Evolutionary conservation across 2,329 filamentous ascomycete species (phyloP).

Genomic region (Neospermospora avenae): DNA sequence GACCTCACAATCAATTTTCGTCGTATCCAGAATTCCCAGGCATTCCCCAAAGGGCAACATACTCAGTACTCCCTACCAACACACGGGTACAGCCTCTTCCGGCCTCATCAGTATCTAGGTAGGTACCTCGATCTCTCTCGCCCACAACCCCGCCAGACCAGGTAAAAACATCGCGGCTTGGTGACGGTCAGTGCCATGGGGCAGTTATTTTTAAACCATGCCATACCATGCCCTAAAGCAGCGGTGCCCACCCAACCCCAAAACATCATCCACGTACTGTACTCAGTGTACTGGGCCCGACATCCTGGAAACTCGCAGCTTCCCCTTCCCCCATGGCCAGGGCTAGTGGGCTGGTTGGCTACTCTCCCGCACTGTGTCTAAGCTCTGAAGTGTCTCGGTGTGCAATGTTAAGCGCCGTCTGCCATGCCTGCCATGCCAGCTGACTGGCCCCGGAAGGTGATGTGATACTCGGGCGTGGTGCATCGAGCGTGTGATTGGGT

Average conservation of each 20-base stretch:
- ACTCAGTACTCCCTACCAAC: not conserved
- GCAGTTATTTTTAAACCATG: not conserved
- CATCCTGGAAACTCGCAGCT: conserved; percentile 4
- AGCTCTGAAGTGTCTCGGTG: not conserved
- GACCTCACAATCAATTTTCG: not conserved
- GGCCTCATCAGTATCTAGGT: too few relatives aligned
- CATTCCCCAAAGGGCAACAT: not conserved
- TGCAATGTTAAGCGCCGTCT: conserved; percentile 2
- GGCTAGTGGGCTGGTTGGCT: too few relatives aligned
- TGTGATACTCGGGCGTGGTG: not conserved
- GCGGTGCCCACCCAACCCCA: not conserved
- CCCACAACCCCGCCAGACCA: too few relatives aligned
- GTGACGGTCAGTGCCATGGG: too few relatives aligned
- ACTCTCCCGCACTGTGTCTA: not conserved
- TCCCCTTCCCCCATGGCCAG: not conserved
- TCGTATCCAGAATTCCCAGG: too few relatives aligned
- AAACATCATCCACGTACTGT: not conserved
- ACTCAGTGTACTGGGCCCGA: too few relatives aligned
- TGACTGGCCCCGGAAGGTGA: not conserved
- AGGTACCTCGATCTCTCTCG: too few relatives aligned
- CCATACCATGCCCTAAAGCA: not conserved
- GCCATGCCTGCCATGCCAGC: not conserved
- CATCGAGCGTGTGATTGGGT: not conserved
- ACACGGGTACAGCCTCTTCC: too few relatives aligned
- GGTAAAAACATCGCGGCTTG: too few relatives aligned